A percentile compares a stretch with the other conserved stretches of the same genome.
These are phyloP conservation scores for Ceratocystis cubensis DNA, from an alignment of 2,329 filamentous ascomycete species.

Conservation along the genomic window DNA sequence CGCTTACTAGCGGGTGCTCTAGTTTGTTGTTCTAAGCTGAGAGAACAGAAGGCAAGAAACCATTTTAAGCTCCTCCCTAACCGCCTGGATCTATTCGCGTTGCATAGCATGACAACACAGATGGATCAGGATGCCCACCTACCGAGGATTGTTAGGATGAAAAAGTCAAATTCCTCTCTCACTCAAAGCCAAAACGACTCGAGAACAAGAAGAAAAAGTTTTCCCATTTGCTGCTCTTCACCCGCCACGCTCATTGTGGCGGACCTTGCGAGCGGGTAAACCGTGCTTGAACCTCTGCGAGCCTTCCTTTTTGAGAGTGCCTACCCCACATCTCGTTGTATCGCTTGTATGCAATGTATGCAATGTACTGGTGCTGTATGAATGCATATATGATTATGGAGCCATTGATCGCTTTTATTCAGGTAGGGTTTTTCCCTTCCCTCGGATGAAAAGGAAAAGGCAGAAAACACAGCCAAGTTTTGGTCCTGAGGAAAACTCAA, in stretches of 20 bases:
- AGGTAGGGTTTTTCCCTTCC: too few species aligned
- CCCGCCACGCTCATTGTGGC: neutral
- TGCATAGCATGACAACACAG: neutral
- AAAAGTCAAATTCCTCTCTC: neutral
- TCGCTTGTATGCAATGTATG: neutral
- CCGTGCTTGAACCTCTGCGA: neutral
- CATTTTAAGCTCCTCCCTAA: neutral
- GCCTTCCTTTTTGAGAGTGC: neutral
- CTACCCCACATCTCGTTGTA: neutral
- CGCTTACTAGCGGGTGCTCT: neutral
- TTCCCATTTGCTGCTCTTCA: neutral
- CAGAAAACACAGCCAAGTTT: too few species aligned
- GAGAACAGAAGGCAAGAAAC: neutral
- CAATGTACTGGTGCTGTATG: neutral
- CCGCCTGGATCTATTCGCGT: neutral
- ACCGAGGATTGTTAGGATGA: neutral
- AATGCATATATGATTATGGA: neutral
- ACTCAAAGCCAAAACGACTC: neutral
- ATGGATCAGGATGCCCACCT: neutral
- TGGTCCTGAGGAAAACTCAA: too few species aligned
- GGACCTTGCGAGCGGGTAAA: neutral
- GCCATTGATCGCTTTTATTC: neutral
- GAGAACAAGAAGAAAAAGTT: neutral
- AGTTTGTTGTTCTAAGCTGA: neutral
- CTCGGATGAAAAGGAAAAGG: too few species aligned